A percentile compares a stretch with the other conserved stretches of the same genome.
phyloP scores from a whole-genome alignment of 768 basidiomycete genomes.

The Podaxis pistillaris region DNA sequence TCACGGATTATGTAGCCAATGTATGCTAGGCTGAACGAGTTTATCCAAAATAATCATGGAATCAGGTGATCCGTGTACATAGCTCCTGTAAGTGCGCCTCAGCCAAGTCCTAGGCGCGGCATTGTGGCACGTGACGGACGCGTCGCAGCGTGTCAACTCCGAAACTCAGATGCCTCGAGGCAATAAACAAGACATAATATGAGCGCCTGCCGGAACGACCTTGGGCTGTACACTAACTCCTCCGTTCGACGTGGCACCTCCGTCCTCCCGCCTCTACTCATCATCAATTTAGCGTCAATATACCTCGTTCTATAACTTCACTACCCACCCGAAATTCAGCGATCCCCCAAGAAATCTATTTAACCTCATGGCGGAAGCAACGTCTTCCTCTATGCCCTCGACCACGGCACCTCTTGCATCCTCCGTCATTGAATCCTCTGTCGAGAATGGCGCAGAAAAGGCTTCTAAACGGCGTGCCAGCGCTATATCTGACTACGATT shows the following conservation, averaged over 20 bases:
- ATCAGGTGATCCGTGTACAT: too few species aligned
- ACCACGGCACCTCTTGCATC: constrained; percentile 24
- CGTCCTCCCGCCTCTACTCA: constrained; percentile 8
- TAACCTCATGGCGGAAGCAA: constrained; percentile 13
- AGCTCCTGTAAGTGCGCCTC: too few species aligned
- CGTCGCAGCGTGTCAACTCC: constrained; percentile 38
- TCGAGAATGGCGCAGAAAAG: constrained; percentile 23
- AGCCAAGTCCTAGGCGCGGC: neutral
- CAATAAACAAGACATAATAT: constrained; percentile 30
- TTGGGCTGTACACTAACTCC: constrained; percentile 1
- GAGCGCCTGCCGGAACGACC: constrained; percentile 7
- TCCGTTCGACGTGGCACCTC: constrained; percentile 12
- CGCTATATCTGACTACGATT: constrained; percentile 47
- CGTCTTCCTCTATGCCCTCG: constrained; percentile 13
- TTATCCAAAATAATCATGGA: neutral
- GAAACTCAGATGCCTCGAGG: constrained; percentile 26
- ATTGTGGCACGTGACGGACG: constrained; percentile 35
- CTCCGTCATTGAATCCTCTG: constrained; percentile 24
- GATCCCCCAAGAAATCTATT: neutral
- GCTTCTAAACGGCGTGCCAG: constrained; percentile 47
- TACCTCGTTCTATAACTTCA: neutral
- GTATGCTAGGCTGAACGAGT: neutral
- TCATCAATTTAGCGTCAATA: constrained; percentile 3
- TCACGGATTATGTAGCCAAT: neutral
- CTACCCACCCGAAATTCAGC: neutral